Conservation (phyloP, 768 basidiomycete genomes). For the Auriscalpium orientale region DNA sequence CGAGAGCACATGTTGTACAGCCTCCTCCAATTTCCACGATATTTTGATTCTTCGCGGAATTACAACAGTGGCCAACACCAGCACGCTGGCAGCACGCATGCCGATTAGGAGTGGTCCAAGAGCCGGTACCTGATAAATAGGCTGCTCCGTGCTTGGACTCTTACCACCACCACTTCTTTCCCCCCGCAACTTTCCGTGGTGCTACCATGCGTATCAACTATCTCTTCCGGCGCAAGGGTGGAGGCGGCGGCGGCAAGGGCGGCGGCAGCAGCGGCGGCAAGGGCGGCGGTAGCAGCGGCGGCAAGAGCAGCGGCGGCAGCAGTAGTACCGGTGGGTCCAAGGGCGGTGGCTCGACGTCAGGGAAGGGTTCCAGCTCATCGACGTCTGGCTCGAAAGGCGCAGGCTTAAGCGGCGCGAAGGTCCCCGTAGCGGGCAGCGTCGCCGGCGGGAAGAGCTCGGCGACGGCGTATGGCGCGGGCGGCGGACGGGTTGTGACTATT, state of each 20-base stretch:
- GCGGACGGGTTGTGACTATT: conserved; percentile 10
- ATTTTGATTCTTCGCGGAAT: no score
- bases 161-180: no score
- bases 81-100: no score
- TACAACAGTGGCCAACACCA: no score
- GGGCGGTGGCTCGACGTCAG: no score
- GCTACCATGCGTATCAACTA: background rate
- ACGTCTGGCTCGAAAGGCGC: background rate
- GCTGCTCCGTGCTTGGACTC: no score
- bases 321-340: background rate
- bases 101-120: no score
- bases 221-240: conserved; percentile 2
- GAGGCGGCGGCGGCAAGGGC: conserved; percentile 3
- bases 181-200: background rate
- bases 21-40: no score
- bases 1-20: no score
- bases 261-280: conserved; percentile 4
- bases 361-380: no score
- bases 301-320: background rate
- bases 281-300: conserved; percentile 5
- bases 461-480: conserved; percentile 18
- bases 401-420: background rate
- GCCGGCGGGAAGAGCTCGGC: conserved; percentile 1
- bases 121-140: no score
- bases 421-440: background rate